Evolutionary conservation across 2,329 filamentous ascomycete species (phyloP).

Genomic region (Penicillium italicum): DNA sequence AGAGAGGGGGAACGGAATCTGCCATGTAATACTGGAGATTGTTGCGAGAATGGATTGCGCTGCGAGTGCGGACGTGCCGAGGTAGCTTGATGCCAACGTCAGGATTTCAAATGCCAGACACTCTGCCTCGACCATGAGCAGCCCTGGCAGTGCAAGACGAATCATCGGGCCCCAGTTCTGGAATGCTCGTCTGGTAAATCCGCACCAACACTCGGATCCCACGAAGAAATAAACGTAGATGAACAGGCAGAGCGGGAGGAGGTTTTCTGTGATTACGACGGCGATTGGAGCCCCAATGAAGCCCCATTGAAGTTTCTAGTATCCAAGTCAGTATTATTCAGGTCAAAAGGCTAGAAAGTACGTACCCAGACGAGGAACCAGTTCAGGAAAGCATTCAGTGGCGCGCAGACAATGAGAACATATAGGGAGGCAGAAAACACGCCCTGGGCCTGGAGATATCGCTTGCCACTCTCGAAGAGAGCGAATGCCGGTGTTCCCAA

Average conservation of each 20-base stretch:
- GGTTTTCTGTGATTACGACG: slow-evolving; percentile 68
- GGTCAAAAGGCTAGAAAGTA: slow-evolving; percentile 2
- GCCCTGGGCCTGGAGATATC: slow-evolving; percentile 83
- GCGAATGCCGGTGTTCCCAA: slow-evolving; percentile 72
- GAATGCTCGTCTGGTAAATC: slow-evolving; percentile 66
- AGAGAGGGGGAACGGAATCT: slow-evolving; percentile 86
- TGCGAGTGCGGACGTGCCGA: slow-evolving; percentile 75
- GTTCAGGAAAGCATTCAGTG: slow-evolving; percentile 75
- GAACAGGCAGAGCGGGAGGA: slow-evolving; percentile 69
- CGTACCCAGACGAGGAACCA: slow-evolving; percentile 73
- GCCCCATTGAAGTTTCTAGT: slow-evolving; percentile 55
- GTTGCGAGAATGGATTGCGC: slow-evolving; percentile 84
- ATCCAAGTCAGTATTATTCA: neutral
- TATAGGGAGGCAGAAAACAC: slow-evolving; percentile 81
- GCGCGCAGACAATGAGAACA: slow-evolving; percentile 76
- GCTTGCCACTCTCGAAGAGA: slow-evolving; percentile 74
- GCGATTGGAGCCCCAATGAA: slow-evolving; percentile 80
- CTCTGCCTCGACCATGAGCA: slow-evolving; percentile 92
- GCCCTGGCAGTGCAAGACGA: slow-evolving; percentile 77
- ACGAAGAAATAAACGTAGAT: slow-evolving; percentile 69
- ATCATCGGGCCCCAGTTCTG: slow-evolving; percentile 82
- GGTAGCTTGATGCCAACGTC: slow-evolving; percentile 75
- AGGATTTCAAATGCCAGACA: slow-evolving; percentile 90
- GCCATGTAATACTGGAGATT: slow-evolving; percentile 75
- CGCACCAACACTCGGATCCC: slow-evolving; percentile 75